Conservation (phyloP, 2,329 filamentous ascomycete genomes). For the Curvularia eragrostidis region DNA sequence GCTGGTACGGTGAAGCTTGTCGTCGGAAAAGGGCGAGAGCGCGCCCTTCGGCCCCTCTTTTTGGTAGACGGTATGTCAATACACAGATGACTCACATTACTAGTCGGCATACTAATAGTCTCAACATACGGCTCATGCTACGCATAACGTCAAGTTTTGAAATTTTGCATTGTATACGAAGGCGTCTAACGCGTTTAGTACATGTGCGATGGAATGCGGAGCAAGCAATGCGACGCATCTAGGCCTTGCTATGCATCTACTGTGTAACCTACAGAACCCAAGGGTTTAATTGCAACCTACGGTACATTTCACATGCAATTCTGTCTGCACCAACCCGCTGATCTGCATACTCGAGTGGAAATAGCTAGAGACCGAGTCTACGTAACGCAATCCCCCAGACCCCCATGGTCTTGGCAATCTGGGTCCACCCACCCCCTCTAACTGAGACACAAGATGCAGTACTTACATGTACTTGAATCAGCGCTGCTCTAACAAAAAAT, state of each 20-base stretch:
- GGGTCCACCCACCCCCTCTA: too few relatives aligned
- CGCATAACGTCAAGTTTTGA: neutral
- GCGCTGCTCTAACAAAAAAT: too few relatives aligned
- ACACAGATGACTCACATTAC: neutral
- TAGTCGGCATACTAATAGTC: neutral
- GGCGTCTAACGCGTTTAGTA: neutral
- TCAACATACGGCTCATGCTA: neutral
- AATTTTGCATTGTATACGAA: neutral
- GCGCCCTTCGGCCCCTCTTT: conserved; percentile 5
- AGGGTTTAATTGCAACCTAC: neutral
- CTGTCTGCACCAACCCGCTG: neutral
- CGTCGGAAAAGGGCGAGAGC: conserved; percentile 4
- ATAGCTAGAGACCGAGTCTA: neutral
- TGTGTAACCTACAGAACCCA: neutral
- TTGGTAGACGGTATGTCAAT: neutral
- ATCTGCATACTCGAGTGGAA: neutral
- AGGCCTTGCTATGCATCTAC: neutral
- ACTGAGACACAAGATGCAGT: too few relatives aligned
- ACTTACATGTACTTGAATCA: too few relatives aligned
- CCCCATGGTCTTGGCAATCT: too few relatives aligned
- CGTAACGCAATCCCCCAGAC: neutral
- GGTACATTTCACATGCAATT: neutral
- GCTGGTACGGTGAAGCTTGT: neutral
- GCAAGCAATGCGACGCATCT: neutral
- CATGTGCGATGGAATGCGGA: neutral